Conservation (phyloP, 805 yeast genomes). For the Debaryomyces hansenii region DNA sequence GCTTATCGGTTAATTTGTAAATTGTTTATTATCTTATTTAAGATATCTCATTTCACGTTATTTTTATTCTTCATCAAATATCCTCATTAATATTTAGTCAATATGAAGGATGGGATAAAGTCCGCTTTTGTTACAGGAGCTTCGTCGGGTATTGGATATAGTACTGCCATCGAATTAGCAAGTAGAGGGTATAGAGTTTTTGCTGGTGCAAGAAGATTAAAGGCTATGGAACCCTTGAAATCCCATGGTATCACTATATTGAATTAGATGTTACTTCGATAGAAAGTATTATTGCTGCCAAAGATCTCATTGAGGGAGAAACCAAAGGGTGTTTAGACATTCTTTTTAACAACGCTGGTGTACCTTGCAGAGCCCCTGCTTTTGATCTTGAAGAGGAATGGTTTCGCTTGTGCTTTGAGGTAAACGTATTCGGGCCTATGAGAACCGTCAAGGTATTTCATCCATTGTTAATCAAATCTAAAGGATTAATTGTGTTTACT, state of each 20-base stretch:
- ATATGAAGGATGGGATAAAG: not conserved
- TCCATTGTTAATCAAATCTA: conserved; percentile 26
- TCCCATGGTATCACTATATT: conserved; percentile 26
- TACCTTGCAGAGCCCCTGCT: conserved; percentile 22
- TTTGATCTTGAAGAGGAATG: conserved; percentile 28
- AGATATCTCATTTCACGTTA: too few species aligned
- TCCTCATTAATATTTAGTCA: too few species aligned
- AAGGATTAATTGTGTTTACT: conserved; percentile 40
- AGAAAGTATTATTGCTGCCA: conserved; percentile 24
- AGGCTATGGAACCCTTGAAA: conserved; percentile 26
- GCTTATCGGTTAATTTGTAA: too few species aligned
- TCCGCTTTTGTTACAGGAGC: conserved; percentile 55
- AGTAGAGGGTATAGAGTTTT: conserved; percentile 38
- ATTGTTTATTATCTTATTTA: too few species aligned
- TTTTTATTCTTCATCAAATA: too few species aligned
- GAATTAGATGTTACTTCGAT: conserved; percentile 36
- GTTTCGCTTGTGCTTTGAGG: conserved; percentile 23
- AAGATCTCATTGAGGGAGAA: conserved; percentile 18
- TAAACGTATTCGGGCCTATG: conserved; percentile 41
- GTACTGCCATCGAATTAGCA: conserved; percentile 42
- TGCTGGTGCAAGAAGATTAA: conserved; percentile 33
- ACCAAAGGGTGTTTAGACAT: conserved; percentile 35
- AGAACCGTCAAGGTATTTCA: conserved; percentile 32
- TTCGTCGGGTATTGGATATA: conserved; percentile 51
- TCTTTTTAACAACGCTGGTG: conserved; percentile 45